phyloP scores from a whole-genome alignment of 176 grass and related monocot species.

The Oryza australiensis region DNA sequence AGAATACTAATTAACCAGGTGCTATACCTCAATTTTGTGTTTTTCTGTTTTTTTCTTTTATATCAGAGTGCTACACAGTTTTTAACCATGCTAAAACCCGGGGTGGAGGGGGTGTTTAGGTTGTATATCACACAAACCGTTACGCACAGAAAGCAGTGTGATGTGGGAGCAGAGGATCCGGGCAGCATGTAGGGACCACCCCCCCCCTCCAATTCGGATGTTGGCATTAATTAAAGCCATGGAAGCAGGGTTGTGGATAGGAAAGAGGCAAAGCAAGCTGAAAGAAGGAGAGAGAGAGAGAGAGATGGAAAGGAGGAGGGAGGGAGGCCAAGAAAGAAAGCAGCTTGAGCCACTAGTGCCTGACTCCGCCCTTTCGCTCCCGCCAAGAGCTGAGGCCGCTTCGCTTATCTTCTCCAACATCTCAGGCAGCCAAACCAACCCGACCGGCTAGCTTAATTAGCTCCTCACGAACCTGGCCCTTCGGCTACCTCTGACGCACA shows the following conservation, averaged over 20 bases:
- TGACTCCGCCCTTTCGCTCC: conserved; percentile 34
- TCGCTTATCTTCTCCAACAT: conserved; percentile 3
- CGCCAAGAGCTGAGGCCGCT: conserved; percentile 40
- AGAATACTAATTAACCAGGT: no score
- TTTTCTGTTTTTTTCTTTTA: no score
- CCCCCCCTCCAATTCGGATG: background rate
- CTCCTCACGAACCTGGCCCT: conserved; percentile 6
- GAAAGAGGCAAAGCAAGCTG: conserved; percentile 12
- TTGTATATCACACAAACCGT: no score
- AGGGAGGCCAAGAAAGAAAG: background rate
- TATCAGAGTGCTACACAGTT: no score
- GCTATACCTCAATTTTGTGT: no score
- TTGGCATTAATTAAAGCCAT: conserved; percentile 28
- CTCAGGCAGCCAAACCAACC: background rate
- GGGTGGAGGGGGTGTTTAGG: no score
- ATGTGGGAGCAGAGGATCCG: conserved; percentile 21
- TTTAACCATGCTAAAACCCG: no score
- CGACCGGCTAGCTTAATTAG: no score
- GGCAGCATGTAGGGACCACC: background rate
- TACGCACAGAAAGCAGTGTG: no score
- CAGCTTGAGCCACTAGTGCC: background rate
- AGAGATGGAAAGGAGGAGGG: background rate
- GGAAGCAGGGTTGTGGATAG: conserved; percentile 36
- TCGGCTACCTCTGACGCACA: background rate
- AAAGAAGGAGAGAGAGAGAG: background rate